phyloP scores from a whole-genome alignment of 2,329 filamentous ascomycete genomes.

The Dactylonectria estremocensis region DNA sequence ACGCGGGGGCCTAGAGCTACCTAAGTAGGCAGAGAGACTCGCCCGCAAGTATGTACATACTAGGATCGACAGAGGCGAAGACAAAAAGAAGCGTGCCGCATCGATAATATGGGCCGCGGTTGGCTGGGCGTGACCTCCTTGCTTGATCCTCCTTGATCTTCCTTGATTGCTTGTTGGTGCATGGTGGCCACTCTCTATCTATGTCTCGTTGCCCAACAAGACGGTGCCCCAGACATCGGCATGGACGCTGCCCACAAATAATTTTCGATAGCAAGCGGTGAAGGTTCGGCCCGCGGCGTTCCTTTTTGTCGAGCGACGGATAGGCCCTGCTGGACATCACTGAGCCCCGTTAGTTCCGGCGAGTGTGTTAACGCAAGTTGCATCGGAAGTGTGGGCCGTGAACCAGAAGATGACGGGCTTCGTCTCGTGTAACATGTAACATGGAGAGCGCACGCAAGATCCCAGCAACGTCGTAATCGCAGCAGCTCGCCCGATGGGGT shows the following conservation, averaged over 20 bases:
- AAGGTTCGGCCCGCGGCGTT: neutral
- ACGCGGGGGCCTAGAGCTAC: conserved; percentile 11
- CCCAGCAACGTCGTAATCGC: conserved; percentile 4
- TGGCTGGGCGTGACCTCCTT: conserved; percentile 3
- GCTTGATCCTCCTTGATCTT: conserved; percentile 11
- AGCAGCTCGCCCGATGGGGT: conserved; percentile 11
- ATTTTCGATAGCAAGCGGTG: conserved; percentile 4
- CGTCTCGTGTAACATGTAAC: conserved; percentile 23
- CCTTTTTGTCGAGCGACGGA: neutral
- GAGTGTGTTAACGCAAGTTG: conserved; percentile 17
- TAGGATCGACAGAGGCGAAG: conserved; percentile 1
- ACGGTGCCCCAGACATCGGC: neutral
- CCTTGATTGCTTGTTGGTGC: conserved; percentile 6
- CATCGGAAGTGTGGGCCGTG: conserved; percentile 15
- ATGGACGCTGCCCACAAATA: neutral
- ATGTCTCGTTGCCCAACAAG: neutral
- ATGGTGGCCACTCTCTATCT: neutral
- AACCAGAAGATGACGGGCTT: conserved; percentile 5
- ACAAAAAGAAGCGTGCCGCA: neutral
- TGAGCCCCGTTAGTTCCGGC: conserved; percentile 3
- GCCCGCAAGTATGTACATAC: conserved; percentile 2
- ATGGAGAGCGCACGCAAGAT: neutral
- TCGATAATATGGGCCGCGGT: conserved; percentile 12
- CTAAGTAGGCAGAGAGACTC: neutral
- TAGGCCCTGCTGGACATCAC: neutral